Conservation (phyloP, 768 basidiomycete genomes). For the Cubamyces sp. region DNA sequence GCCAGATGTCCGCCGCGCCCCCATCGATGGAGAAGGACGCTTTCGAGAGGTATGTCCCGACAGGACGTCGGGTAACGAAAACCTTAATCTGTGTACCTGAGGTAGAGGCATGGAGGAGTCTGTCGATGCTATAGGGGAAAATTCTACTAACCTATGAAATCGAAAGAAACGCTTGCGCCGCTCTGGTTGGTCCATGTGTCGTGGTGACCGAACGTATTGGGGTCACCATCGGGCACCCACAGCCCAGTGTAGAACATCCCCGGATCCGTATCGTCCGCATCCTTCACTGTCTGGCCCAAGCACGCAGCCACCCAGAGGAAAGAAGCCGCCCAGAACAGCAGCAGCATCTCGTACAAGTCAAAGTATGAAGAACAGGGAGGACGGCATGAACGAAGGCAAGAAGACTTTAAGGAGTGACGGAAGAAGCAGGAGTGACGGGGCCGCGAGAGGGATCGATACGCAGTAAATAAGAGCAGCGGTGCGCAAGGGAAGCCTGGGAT, state of each 20-base stretch:
- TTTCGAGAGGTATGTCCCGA: conserved; percentile 18
- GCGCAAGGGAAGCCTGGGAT: no score
- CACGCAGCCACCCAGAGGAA: neutral
- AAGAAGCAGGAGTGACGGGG: neutral
- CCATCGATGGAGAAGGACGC: conserved; percentile 24
- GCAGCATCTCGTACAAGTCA: neutral
- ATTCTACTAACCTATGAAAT: conserved; percentile 14
- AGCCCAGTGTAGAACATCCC: conserved; percentile 23
- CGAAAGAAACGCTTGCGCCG: conserved; percentile 14
- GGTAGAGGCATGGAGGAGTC: neutral
- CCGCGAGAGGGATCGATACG: neutral
- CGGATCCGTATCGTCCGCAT: conserved; percentile 12
- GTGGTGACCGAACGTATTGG: conserved; percentile 11
- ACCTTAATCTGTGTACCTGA: conserved; percentile 18
- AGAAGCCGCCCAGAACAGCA: neutral
- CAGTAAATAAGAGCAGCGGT: neutral
- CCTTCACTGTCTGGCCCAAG: neutral
- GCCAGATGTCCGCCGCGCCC: conserved; percentile 12
- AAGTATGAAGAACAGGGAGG: neutral
- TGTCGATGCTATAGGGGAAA: neutral
- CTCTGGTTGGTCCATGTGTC: conserved; percentile 22
- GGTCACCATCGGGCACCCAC: conserved; percentile 19
- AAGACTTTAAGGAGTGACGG: neutral
- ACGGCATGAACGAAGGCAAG: neutral
- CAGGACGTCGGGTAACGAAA: conserved; percentile 12